Evolutionary conservation across 805 yeast genomes (phyloP).

Genomic region (Candida multigemmis): DNA sequence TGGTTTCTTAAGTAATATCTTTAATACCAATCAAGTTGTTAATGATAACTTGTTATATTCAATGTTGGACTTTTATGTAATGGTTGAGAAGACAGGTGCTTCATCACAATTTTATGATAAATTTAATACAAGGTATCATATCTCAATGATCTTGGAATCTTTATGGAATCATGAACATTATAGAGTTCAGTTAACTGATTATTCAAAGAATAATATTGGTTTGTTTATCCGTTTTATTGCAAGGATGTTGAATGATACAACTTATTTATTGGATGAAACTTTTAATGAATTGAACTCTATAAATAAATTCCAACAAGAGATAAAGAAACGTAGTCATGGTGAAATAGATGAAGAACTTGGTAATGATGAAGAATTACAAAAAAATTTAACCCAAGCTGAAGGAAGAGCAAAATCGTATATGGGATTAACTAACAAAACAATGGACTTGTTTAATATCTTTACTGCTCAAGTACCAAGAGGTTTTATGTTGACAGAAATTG

Average conservation of each 20-base stretch:
- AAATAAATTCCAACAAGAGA: conserved; percentile 64
- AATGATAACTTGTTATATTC: conserved; percentile 67
- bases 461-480: conserved; percentile 82
- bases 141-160: conserved; percentile 73
- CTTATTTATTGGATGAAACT: conserved; percentile 86
- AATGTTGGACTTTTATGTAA: conserved; percentile 81
- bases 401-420: conserved; percentile 72
- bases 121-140: conserved; percentile 82
- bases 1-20: conserved; percentile 65
- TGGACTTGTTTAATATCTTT: conserved; percentile 69
- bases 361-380: conserved; percentile 50
- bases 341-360: conserved; percentile 34
- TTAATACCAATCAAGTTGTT: conserved; percentile 56
- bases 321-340: conserved; percentile 37
- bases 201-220: conserved; percentile 60
- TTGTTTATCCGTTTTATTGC: conserved; percentile 92
- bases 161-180: conserved; percentile 72
- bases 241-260: conserved; percentile 88
- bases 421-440: conserved; percentile 76
- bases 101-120: conserved; percentile 94
- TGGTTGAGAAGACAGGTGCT: conserved; percentile 94
- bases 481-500: conserved; percentile 81
- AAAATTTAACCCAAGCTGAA: conserved; percentile 56
- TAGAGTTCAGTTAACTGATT: conserved; percentile 57
- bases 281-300: conserved; percentile 70